A percentile compares a stretch with the other conserved stretches of the same genome.
These are phyloP conservation scores for Lagenidium giganteum DNA, from an alignment of 352 stramenopile genomes.

Conservation along the genomic window DNA sequence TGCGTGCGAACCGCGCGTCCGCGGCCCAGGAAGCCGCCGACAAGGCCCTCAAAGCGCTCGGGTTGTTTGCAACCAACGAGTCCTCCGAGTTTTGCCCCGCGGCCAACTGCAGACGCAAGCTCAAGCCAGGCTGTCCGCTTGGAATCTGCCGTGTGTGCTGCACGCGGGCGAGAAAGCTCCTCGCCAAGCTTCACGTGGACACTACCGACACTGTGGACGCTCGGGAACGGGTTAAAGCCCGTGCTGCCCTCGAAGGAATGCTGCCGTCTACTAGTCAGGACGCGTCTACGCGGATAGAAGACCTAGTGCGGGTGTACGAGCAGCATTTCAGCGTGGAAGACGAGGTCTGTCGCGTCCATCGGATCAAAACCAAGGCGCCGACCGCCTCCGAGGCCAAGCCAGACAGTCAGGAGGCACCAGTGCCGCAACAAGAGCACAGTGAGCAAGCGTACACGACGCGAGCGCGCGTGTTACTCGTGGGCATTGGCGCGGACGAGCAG, in stretches of 20 bases:
- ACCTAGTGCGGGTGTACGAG: constrained; percentile 8
- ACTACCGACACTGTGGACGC: too few relatives aligned
- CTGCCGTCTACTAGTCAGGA: constrained; percentile 12
- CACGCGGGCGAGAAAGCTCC: constrained; percentile 31
- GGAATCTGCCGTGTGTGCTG: constrained; percentile 49
- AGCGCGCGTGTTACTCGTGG: constrained; percentile 83
- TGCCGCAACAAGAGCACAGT: too few relatives aligned
- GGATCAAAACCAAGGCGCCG: constrained; percentile 3
- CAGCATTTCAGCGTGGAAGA: background rate
- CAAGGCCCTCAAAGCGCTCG: constrained; percentile 20
- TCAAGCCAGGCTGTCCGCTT: constrained; percentile 34
- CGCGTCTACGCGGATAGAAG: constrained; percentile 16
- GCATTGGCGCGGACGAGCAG: constrained; percentile 95
- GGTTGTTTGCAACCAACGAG: constrained; percentile 14
- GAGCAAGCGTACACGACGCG: constrained; percentile 28
- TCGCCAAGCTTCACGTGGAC: constrained; percentile 5
- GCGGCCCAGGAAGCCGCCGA: constrained; percentile 20
- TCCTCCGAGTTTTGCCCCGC: constrained; percentile 23
- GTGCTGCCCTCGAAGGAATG: constrained; percentile 29
- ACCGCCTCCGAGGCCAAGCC: background rate
- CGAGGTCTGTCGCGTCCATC: constrained; percentile 28
- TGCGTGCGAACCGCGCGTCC: constrained; percentile 15
- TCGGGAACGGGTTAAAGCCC: too few relatives aligned
- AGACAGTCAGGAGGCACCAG: too few relatives aligned
- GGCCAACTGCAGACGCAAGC: constrained; percentile 31